Evolutionary conservation across 495 filamentous ascomycete genomes (phyloP).

Genomic region (Penicillium waksmanii): DNA sequence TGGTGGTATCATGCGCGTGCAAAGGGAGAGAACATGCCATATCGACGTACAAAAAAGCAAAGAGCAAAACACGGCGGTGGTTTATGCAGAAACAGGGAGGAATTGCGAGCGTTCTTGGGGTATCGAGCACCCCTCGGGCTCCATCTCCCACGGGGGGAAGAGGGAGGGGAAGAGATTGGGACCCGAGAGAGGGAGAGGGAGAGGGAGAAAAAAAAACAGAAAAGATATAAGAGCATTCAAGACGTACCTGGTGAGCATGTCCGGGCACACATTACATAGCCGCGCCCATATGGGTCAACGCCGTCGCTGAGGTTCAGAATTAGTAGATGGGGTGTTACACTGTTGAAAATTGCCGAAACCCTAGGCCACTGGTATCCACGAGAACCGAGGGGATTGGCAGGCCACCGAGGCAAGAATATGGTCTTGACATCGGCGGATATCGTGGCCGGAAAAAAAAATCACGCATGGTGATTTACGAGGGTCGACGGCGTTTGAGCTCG

Average conservation of each 20-base stretch:
- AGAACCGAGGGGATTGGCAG: not conserved
- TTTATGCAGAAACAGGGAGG: not conserved
- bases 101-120: not conserved
- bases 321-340: constrained; percentile 1
- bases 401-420: not conserved
- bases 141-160: not conserved
- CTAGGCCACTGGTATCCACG: not conserved
- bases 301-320: not conserved
- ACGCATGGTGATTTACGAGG: constrained; percentile 17
- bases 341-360: not conserved
- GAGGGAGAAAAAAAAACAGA: not conserved
- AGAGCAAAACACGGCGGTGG: not conserved
- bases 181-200: not conserved
- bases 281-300: not conserved
- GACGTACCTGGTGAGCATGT: not conserved
- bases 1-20: not conserved
- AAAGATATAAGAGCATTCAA: not conserved
- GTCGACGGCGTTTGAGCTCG: constrained; percentile 35
- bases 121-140: not conserved
- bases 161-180: not conserved
- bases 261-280: not conserved
- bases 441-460: not conserved
- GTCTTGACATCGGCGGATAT: not conserved
- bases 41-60: not conserved
- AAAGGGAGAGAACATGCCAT: not conserved